Base-by-base conservation (phyloP, 2,329 filamentous ascomycete genomes). In the Ceratocystis huliohia region DNA sequence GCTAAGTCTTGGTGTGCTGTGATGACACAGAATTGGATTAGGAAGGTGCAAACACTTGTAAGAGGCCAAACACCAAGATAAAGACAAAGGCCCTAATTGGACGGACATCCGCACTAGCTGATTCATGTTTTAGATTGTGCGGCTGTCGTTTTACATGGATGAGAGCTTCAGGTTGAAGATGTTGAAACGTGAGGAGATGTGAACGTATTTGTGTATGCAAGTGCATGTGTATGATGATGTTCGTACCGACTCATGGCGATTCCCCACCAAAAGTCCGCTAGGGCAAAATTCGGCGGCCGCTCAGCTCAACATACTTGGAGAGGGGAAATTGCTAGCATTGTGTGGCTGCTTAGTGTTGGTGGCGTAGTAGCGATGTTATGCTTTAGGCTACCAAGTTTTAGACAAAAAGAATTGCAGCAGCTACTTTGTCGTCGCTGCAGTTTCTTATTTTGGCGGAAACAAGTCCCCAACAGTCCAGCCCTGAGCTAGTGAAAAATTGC, bases 401-500 rank as follows among this genome's bases (percentile, higher is more conserved):
- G 22, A 17, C 48, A 25, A 28, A 53, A 15, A 53, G 48, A 53
- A 53, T 28, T 22, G 48, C 5, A 20, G 48, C 48, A 53, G 48
- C 25, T 53, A 28, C 48, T 53, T 3, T 53, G 48, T 53, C 22
- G 22, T 15, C 46, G 20, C 20, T 15, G 15, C 22, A 37, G 22
- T n/a, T 62, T 45, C 33, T 62, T 37, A 2, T 28, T 53, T 53
- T 15, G 48, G 48, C 48, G 48, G 48, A 53, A 53, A 53, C 48
- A 59, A 59, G 28, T 59, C 56, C 53, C 56, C 56, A 59, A 59
- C 56, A 37, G 25, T 59, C 56, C 7, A 30, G 30, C 30, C 56
- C 30, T n/a, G 56, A 37, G 56, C 56, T 30, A 50, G 28, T 46
- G 61, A 33, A 53, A 50, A 64, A 64, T 17, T 57, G 65, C 65